Percentiles rank a stretch among this genome's conserved stretches.
phyloP scores from a whole-genome alignment of 306 rosid species.

The Acacia acuminata region DNA sequence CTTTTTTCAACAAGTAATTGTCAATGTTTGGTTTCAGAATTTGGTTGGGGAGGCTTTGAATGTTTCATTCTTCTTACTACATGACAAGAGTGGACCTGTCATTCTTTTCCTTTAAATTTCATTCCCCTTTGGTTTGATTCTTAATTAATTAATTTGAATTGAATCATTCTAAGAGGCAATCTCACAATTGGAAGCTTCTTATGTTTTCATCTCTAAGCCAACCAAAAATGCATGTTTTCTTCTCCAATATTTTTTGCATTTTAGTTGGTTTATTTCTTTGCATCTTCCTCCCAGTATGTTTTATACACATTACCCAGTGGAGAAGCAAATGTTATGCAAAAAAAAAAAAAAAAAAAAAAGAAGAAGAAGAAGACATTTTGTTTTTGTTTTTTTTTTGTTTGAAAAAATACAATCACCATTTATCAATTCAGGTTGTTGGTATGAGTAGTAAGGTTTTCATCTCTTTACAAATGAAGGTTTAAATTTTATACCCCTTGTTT shows the following conservation, averaged over 20 bases:
- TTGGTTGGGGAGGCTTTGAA: neutral
- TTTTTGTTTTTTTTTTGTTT: too few relatives aligned
- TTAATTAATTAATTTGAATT: neutral
- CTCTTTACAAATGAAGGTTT: too few relatives aligned
- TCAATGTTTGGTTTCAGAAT: too few relatives aligned
- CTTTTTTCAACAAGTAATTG: too few relatives aligned
- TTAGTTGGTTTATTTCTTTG: neutral
- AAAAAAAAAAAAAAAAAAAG: too few relatives aligned
- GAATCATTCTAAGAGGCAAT: conserved; percentile 28
- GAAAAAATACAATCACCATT: too few relatives aligned
- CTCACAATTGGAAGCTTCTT: neutral
- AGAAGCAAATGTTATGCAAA: neutral
- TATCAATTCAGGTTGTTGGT: neutral
- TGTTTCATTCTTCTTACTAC: neutral
- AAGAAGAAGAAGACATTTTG: too few relatives aligned
- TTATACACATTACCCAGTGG: neutral
- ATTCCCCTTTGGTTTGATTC: neutral
- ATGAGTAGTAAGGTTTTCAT: neutral
- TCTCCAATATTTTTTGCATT: neutral
- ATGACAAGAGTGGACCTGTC: neutral
- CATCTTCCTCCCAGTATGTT: neutral
- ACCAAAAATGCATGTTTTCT: conserved; percentile 13
- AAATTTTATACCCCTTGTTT: too few relatives aligned
- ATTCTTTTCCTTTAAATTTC: neutral
- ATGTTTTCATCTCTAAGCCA: neutral